Evolutionary conservation across 768 basidiomycete genomes (phyloP).

Genomic region (Imleria badia): DNA sequence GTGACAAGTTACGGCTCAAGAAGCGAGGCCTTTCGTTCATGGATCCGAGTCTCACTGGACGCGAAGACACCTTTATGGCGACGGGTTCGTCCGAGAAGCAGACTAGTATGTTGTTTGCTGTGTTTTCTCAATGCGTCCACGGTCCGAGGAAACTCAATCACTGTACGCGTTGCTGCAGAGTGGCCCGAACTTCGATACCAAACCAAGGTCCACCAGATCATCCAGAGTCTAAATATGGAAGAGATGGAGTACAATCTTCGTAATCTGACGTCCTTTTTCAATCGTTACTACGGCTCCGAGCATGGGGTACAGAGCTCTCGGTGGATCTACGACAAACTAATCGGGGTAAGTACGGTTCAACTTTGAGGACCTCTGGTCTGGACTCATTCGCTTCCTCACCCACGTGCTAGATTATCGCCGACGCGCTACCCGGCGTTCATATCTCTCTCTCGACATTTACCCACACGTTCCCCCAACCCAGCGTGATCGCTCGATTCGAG

Average conservation of each 20-base stretch:
- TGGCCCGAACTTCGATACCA: not conserved
- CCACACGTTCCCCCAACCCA: constrained; percentile 19
- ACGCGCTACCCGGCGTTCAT: constrained; percentile 11
- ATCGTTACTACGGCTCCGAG: constrained; percentile 2
- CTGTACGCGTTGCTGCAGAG: not conserved
- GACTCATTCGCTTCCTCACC: not conserved
- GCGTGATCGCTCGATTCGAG: constrained; percentile 25
- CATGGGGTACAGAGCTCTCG: constrained; percentile 40
- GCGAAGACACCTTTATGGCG: not conserved
- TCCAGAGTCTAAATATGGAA: not conserved
- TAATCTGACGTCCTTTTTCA: not conserved
- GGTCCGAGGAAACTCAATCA: not conserved
- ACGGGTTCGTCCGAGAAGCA: not conserved
- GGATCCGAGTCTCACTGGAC: not conserved
- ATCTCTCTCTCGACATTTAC: constrained; percentile 24
- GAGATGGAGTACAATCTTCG: not conserved
- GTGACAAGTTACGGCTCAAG: constrained; percentile 1
- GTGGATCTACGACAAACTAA: constrained; percentile 35
- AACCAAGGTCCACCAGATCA: not conserved
- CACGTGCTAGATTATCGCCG: constrained; percentile 7
- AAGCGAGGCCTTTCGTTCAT: not conserved
- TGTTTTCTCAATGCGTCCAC: no score
- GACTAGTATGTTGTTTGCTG: not conserved
- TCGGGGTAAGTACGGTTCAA: not conserved
- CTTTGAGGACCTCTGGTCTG: no score